Conservation (phyloP, 345 rosid species). For the Trapa incisa region DNA sequence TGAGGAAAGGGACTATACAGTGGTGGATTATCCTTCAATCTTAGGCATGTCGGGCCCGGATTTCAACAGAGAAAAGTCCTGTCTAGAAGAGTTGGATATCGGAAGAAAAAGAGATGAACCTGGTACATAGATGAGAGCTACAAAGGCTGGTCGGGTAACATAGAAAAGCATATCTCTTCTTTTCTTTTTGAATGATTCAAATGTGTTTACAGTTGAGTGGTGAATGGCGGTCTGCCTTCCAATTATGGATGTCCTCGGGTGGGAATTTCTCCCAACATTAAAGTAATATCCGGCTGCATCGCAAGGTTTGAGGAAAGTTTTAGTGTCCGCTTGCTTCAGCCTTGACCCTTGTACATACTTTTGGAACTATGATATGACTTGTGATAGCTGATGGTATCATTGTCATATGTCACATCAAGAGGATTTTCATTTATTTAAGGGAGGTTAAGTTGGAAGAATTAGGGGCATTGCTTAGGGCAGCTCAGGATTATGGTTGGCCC, state of each 20-base stretch:
- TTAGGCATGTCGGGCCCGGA: conserved; percentile 28
- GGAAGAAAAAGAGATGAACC: not conserved
- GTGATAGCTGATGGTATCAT: no score
- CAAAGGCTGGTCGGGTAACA: not conserved
- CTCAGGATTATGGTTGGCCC: no score
- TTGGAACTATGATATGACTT: no score
- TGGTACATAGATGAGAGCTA: not conserved
- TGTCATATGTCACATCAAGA: no score
- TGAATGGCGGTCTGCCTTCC: not conserved
- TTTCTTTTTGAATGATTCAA: not conserved
- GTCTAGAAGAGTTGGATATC: not conserved
- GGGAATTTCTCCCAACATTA: not conserved
- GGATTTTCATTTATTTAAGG: no score
- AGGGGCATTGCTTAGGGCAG: no score
- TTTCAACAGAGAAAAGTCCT: conserved; percentile 33
- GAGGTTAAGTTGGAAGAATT: no score
- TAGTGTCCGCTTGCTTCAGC: no score
- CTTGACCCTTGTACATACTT: no score
- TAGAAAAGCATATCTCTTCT: not conserved
- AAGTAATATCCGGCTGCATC: no score
- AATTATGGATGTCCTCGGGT: not conserved
- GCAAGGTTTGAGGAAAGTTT: no score
- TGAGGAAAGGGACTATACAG: conserved; percentile 49
- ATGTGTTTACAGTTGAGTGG: not conserved
- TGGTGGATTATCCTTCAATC: conserved; percentile 37